Conservation (phyloP, 2,329 filamentous ascomycete species). For the Ramularia collo-cygni region DNA sequence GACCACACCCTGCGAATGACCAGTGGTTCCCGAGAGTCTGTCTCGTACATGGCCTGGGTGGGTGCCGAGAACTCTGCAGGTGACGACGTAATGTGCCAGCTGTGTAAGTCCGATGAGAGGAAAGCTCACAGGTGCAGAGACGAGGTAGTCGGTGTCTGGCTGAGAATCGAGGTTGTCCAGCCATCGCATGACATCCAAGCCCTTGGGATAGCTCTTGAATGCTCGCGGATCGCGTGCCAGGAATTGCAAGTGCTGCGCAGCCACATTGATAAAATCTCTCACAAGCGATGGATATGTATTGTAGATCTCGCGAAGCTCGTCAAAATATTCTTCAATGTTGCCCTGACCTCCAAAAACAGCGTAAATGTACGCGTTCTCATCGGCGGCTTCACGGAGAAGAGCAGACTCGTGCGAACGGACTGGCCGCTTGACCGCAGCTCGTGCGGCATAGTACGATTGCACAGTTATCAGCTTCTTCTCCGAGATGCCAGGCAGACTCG, state of each 20-base stretch:
- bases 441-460: constrained; percentile 83
- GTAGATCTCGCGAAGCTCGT: constrained; percentile 88
- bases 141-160: constrained; percentile 87
- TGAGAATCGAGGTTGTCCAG: constrained; percentile 82
- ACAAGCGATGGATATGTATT: constrained; percentile 87
- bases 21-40: constrained; percentile 78
- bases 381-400: constrained; percentile 77
- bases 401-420: constrained; percentile 93
- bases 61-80: constrained; percentile 83
- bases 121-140: constrained; percentile 91
- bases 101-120: constrained; percentile 94
- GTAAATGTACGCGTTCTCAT: constrained; percentile 78
- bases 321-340: constrained; percentile 99
- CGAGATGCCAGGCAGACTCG: constrained; percentile 79
- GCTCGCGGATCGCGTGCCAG: constrained; percentile 77
- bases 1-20: constrained; percentile 94
- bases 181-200: constrained; percentile 92
- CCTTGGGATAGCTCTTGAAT: constrained; percentile 94
- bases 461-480: constrained; percentile 89
- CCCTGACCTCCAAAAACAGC: constrained; percentile 95
- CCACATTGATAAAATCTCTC: constrained; percentile 71
- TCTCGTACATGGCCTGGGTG: constrained; percentile 84
- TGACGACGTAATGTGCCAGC: constrained; percentile 89
- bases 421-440: constrained; percentile 72
- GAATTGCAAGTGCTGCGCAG: constrained; percentile 79